A percentile compares a stretch with the other conserved stretches of the same genome.
Evolutionary conservation across 1,284 basidiomycete species (phyloP).

Genomic region (Ganoderma lucidum): DNA sequence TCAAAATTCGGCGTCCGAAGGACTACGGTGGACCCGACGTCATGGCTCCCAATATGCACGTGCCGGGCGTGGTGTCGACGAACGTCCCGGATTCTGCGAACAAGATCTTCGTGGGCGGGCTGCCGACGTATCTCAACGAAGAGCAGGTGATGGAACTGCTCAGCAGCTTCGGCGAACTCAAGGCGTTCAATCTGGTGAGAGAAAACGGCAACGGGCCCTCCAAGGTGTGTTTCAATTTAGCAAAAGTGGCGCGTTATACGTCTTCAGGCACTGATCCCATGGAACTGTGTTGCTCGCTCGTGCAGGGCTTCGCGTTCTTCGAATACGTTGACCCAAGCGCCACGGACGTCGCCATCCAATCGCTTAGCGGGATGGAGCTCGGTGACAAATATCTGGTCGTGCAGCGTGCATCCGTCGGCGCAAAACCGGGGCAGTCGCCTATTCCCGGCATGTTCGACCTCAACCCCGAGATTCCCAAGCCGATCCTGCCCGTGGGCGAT

Average conservation of each 20-base stretch:
- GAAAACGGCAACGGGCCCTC: slow-evolving; percentile 89
- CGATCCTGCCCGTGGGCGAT: slow-evolving; percentile 82
- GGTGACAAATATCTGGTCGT: slow-evolving; percentile 97
- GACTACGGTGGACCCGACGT: slow-evolving; percentile 87
- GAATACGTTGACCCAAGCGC: slow-evolving; percentile 93
- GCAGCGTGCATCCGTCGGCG: slow-evolving; percentile 94
- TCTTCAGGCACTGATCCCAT: slow-evolving; percentile 15
- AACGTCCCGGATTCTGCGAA: slow-evolving; percentile 97
- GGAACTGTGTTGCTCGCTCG: slow-evolving; percentile 11
- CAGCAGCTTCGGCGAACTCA: slow-evolving; percentile 97
- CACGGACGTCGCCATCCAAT: slow-evolving; percentile 96
- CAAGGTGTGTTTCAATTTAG: slow-evolving; percentile 64
- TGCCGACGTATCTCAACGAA: slow-evolving; percentile 95
- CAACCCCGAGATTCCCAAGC: slow-evolving; percentile 80
- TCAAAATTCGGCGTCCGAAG: slow-evolving; percentile 97
- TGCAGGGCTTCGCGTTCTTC: slow-evolving; percentile 97
- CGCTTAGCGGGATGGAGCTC: slow-evolving; percentile 96
- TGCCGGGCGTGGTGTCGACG: slow-evolving; percentile 95
- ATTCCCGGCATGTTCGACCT: slow-evolving; percentile 68
- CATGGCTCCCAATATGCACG: slow-evolving; percentile 74
- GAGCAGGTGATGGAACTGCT: slow-evolving; percentile 98
- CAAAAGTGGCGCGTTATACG: too few species aligned
- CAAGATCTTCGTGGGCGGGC: slow-evolving; percentile 97
- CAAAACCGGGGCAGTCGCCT: slow-evolving; percentile 75
- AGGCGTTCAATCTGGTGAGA: slow-evolving; percentile 97